These are phyloP conservation scores for Heterobasidion parviporum DNA, from an alignment of 1,284 basidiomycete species.

Conservation along the genomic window DNA sequence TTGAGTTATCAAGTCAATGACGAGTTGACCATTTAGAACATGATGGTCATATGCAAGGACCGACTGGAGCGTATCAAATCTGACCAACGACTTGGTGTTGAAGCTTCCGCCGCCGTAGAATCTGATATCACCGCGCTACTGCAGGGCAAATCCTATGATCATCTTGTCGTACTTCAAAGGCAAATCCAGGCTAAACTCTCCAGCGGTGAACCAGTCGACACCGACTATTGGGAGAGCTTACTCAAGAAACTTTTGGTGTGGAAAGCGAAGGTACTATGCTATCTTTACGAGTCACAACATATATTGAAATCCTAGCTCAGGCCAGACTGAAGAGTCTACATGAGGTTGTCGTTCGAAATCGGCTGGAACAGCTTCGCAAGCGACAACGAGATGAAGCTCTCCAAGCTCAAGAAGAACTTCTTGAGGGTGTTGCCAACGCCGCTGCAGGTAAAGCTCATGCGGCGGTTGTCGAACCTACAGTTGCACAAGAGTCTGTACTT, in stretches of 20 bases:
- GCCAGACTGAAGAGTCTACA: conserved; percentile 89
- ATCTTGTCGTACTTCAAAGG: conserved; percentile 77
- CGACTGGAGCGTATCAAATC: conserved; percentile 72
- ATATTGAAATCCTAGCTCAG: conserved; percentile 29
- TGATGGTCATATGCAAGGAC: conserved; percentile 96
- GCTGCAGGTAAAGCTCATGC: conserved; percentile 30
- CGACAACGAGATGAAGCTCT: conserved; percentile 92
- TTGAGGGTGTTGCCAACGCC: conserved; percentile 67
- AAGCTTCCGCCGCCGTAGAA: conserved; percentile 74
- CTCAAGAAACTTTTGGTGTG: conserved; percentile 92
- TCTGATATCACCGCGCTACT: conserved; percentile 68
- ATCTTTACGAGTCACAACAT: neutral
- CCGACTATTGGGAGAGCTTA: conserved; percentile 95
- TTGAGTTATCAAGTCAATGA: neutral
- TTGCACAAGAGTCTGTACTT: conserved; percentile 33
- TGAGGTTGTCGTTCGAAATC: conserved; percentile 92
- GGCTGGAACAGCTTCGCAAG: conserved; percentile 91
- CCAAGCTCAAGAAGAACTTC: conserved; percentile 85
- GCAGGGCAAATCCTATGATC: conserved; percentile 75
- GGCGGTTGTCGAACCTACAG: conserved; percentile 25
- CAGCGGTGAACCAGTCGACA: conserved; percentile 91
- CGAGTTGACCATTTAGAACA: conserved; percentile 50
- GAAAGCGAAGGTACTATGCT: conserved; percentile 82
- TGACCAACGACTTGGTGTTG: conserved; percentile 49
- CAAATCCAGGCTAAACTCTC: conserved; percentile 84